phyloP scores from a whole-genome alignment of 257 asterid species.

The Capsicum chinense region DNA sequence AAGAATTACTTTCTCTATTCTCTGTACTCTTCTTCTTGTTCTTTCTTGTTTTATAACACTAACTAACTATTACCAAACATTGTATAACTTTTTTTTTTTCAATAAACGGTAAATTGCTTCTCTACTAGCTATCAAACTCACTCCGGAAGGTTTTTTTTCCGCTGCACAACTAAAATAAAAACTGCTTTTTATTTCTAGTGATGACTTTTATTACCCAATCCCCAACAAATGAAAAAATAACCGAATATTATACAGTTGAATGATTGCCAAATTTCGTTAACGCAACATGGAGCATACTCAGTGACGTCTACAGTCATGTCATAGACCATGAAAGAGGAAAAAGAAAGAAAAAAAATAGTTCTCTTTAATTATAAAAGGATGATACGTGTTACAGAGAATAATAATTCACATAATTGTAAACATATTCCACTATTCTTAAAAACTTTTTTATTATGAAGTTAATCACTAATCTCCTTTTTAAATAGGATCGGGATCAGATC shows the following conservation, averaged over 20 bases:
- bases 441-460: background rate
- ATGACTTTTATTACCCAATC: background rate
- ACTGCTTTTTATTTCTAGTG: background rate
- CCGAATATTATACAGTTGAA: background rate
- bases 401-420: too few relatives aligned
- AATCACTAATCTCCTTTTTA: background rate
- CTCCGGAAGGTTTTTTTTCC: too few relatives aligned
- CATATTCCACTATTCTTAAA: background rate
- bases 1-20: too few relatives aligned
- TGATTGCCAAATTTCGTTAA: background rate
- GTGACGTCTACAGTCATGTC: constrained; percentile 47
- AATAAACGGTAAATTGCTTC: too few relatives aligned
- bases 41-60: too few relatives aligned
- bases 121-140: too few relatives aligned
- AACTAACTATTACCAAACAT: too few relatives aligned
- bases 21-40: too few relatives aligned
- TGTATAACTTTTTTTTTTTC: too few relatives aligned
- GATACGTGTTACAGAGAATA: background rate
- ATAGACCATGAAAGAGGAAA: background rate
- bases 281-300: constrained; percentile 19
- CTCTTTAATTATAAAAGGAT: background rate
- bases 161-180: too few relatives aligned
- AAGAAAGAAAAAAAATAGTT: background rate
- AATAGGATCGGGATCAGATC: background rate
- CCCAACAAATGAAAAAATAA: background rate